Percentiles rank a stretch among this genome's conserved stretches.
Evolutionary conservation across 2,329 filamentous ascomycete species (phyloP).

Genomic region (Clarireedia homoeocarpa): DNA sequence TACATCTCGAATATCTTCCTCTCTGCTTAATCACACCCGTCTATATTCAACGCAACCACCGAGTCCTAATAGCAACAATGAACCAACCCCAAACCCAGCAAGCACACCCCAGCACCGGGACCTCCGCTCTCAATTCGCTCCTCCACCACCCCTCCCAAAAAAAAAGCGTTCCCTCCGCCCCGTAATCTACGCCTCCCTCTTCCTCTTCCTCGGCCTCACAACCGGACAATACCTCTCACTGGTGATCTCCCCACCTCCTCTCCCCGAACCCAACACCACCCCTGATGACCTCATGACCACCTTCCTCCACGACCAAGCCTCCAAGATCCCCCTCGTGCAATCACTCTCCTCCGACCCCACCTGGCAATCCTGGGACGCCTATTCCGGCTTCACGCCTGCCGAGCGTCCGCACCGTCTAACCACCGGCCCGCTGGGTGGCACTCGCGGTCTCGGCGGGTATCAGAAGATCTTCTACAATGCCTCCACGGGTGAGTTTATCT

Average conservation of each 20-base stretch:
- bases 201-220: constrained; percentile 35
- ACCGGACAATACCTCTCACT: constrained; percentile 34
- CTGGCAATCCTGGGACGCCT: constrained; percentile 37
- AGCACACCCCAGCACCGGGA: constrained; percentile 10
- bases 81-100: not conserved
- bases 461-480: constrained; percentile 59
- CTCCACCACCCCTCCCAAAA: constrained; percentile 8
- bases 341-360: constrained; percentile 37
- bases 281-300: constrained; percentile 36
- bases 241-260: constrained; percentile 37
- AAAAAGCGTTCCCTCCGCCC: constrained; percentile 24
- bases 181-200: constrained; percentile 29
- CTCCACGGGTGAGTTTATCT: constrained; percentile 48
- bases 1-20: not conserved
- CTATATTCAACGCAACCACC: constrained; percentile 4
- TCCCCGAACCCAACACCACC: constrained; percentile 33
- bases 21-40: not conserved
- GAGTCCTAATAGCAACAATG: not conserved
- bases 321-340: constrained; percentile 40
- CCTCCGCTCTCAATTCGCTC: constrained; percentile 24
- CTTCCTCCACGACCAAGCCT: constrained; percentile 36
- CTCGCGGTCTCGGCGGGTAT: constrained; percentile 37
- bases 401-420: constrained; percentile 31
- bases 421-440: constrained; percentile 36
- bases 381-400: constrained; percentile 23